phyloP scores from a whole-genome alignment of 164 flowering plant genomes.

The Stephania yunnanensis region DNA sequence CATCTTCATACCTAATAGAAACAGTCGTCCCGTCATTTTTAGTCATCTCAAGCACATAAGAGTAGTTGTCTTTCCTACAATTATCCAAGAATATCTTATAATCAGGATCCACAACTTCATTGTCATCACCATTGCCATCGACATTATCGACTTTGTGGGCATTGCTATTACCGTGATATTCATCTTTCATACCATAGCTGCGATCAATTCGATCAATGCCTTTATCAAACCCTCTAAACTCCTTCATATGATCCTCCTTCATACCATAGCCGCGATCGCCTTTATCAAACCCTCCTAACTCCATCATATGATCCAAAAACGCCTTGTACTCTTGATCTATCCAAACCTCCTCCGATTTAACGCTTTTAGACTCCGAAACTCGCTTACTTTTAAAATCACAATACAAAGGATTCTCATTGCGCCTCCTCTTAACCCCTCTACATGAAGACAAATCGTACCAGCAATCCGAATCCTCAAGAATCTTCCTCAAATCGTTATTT shows the following conservation, averaged over 20 bases:
- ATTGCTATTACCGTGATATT: background rate
- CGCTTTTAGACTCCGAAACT: background rate
- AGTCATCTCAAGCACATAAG: slow-evolving; percentile 25
- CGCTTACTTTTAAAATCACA: background rate
- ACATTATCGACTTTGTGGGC: background rate
- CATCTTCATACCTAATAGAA: slow-evolving; percentile 21
- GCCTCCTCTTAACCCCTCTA: background rate
- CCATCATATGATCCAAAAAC: background rate
- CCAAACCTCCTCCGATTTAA: background rate
- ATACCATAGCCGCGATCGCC: too few species aligned
- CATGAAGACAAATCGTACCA: background rate
- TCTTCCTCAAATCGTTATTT: background rate
- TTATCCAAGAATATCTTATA: slow-evolving; percentile 27
- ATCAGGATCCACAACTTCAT: background rate
- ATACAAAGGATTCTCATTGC: background rate
- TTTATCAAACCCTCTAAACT: too few species aligned
- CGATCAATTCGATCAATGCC: too few species aligned
- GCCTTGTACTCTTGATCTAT: slow-evolving; percentile 1
- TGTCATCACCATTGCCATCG: background rate
- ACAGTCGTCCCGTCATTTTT: slow-evolving; percentile 5
- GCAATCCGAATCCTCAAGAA: background rate
- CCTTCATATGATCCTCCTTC: too few species aligned
- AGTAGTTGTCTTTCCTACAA: slow-evolving; percentile 25
- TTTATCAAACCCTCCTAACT: too few species aligned
- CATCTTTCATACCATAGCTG: too few species aligned